Percentiles rank a stretch among this genome's conserved stretches.
Conservation (phyloP, 345 rosid species). For the Passiflora organensis region DNA sequence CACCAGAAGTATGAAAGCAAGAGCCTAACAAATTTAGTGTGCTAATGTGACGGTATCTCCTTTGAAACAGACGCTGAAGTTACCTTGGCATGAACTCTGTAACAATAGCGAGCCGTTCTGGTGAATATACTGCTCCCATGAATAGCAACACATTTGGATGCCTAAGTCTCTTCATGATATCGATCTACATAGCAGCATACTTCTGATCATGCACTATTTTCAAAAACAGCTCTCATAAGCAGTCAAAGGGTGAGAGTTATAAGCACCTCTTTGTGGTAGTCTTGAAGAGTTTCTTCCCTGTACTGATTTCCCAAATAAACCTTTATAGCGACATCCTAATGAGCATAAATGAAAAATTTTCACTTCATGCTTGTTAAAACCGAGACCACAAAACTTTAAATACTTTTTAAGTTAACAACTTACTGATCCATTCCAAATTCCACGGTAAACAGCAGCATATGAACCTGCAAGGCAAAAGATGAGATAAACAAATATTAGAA, state of each 20-base stretch:
- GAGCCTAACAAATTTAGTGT: neutral
- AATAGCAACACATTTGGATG: slow-evolving; percentile 86
- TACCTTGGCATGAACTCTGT: slow-evolving; percentile 88
- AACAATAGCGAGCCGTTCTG: slow-evolving; percentile 67
- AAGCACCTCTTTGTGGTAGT: slow-evolving; percentile 78
- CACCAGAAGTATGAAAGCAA: neutral
- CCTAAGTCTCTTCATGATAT: slow-evolving; percentile 77
- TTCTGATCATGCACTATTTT: slow-evolving; percentile 1
- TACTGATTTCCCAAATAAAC: slow-evolving; percentile 59
- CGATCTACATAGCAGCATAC: slow-evolving; percentile 36
- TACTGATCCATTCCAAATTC: slow-evolving; percentile 86
- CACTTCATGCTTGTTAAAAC: slow-evolving; percentile 4
- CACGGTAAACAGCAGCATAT: slow-evolving; percentile 62
- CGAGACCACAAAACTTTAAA: neutral
- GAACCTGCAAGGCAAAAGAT: slow-evolving; percentile 45
- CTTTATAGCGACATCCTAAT: slow-evolving; percentile 85
- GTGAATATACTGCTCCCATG: slow-evolving; percentile 90
- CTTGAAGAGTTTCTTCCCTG: slow-evolving; percentile 45
- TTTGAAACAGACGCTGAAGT: neutral
- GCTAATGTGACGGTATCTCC: neutral
- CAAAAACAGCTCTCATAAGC: neutral
- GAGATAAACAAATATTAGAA: neutral
- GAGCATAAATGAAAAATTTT: slow-evolving; percentile 9
- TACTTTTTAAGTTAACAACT: slow-evolving; percentile 3
- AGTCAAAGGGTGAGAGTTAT: slow-evolving; percentile 1